Evolutionary conservation across 2,329 filamentous ascomycete species (phyloP).

Genomic region (Bipolaris zeicola): DNA sequence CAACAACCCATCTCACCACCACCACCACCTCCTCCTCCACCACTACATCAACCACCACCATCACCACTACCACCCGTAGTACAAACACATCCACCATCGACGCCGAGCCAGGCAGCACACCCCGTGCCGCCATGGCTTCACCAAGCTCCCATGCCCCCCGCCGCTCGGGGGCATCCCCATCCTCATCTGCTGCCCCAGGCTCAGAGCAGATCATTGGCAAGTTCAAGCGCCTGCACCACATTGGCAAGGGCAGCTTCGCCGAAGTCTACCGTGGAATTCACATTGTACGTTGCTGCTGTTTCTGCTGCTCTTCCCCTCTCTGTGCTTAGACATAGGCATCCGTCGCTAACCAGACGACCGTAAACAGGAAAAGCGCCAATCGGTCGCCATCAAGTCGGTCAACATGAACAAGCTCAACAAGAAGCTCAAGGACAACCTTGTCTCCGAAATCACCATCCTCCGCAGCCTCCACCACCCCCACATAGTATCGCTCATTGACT

Average conservation of each 20-base stretch:
- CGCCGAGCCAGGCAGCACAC: constrained; percentile 32
- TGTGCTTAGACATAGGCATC: not conserved
- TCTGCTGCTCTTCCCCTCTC: not conserved
- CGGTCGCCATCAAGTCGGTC: constrained; percentile 96
- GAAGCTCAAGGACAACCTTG: constrained; percentile 95
- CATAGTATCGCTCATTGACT: constrained; percentile 95
- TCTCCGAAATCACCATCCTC: constrained; percentile 93
- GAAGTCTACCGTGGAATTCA: constrained; percentile 89
- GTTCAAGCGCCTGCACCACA: constrained; percentile 84
- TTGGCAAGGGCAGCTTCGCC: constrained; percentile 97
- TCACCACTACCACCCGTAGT: not conserved
- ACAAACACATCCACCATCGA: constrained; percentile 9
- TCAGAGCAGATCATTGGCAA: constrained; percentile 64
- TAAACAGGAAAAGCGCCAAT: constrained; percentile 72
- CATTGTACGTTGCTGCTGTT: constrained; percentile 61
- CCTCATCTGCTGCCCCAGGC: constrained; percentile 29
- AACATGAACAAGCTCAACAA: constrained; percentile 88
- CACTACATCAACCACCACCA: not conserved
- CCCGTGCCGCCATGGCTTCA: constrained; percentile 47
- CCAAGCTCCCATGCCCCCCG: constrained; percentile 41
- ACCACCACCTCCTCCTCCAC: not conserved
- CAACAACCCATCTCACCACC: not conserved
- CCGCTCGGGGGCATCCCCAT: constrained; percentile 45
- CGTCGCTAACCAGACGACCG: constrained; percentile 22
- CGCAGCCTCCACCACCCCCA: constrained; percentile 93